Evolutionary conservation across 164 flowering plant genomes (phyloP), one percentile per base, ranked within the genome.

Genomic region (Euptelea pleiosperma): DNA sequence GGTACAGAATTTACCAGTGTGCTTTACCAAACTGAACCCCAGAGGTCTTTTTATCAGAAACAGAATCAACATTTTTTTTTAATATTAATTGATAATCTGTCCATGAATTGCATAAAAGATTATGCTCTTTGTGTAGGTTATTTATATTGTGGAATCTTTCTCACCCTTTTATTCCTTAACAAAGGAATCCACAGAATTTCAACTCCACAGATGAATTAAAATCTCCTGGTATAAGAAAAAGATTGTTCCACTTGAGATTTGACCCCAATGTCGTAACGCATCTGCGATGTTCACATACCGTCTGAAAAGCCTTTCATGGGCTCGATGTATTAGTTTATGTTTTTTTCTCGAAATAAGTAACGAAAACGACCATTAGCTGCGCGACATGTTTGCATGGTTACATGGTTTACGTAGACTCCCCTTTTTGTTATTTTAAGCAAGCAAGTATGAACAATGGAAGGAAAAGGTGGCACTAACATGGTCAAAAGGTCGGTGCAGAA

Each of bases 401-500:
- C 70, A 61, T 70, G 69, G 66, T 61, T 68, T 52, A 57, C 66
- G 55, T 61, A 37, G 39, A n/a, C 52, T 46, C 7, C 21, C 19
- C 41, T 37, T 61, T 34, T 31, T 44, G n/a, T 26, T 29, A 9
- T n/a, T 48, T 46, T 56, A 52, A 57, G 10, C 37, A 56, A 34
- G 44, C 28, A 9, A 58, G 31, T 4, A 10, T 50, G 53, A 44
- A 47, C 48, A 24, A 43, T 22, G 14, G 58, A 43, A 42, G 36
- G 16, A 16, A 66, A 66, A 65, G 52, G 22, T 52, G 2, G 51
- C 63, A 66, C 62, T 60, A 57, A 46, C 63, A 60, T 61, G 70
- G 75, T 70, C 77, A 68, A 69, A 73, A 75, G 71, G 44, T 3
- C 15, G 35, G 21, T 39, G 64, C 11, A 46, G 29, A 18, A 57